Evolutionary conservation across 1,284 basidiomycete species (phyloP).

Genomic region (Vanrija sp.): DNA sequence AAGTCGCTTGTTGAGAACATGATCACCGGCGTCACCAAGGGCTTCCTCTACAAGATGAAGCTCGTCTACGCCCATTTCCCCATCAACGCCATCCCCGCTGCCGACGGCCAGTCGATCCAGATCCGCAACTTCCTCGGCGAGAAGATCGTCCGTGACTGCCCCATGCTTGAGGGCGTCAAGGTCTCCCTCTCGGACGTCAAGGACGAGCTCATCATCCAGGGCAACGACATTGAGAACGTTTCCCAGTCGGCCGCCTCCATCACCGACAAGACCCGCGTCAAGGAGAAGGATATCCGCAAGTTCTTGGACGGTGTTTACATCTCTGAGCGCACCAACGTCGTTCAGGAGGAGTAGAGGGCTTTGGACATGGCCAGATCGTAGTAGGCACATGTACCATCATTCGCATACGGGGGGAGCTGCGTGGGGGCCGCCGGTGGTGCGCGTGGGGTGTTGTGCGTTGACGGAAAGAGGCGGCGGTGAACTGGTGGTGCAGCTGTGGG

Average conservation of each 20-base stretch:
- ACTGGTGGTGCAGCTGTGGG: too few relatives aligned
- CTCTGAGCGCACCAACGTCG: conserved; percentile 41
- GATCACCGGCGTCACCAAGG: conserved; percentile 96
- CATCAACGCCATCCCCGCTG: conserved; percentile 97
- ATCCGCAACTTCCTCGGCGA: conserved; percentile 88
- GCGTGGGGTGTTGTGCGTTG: too few relatives aligned
- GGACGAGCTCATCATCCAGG: conserved; percentile 89
- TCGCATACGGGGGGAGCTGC: conserved; percentile 1
- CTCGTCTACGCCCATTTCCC: conserved; percentile 99
- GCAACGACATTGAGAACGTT: conserved; percentile 92
- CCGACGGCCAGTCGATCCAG: conserved; percentile 72
- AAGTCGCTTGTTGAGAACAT: conserved; percentile 94
- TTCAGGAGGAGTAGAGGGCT: conserved; percentile 25
- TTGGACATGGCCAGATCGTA: conserved; percentile 17
- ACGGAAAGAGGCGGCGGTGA: too few relatives aligned
- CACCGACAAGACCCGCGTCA: conserved; percentile 88
- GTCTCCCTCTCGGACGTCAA: conserved; percentile 90
- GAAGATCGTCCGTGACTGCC: conserved; percentile 85
- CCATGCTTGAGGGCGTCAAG: conserved; percentile 86
- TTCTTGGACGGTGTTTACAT: conserved; percentile 62
- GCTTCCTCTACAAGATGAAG: conserved; percentile 99
- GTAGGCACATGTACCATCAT: conserved; percentile 25
- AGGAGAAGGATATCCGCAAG: conserved; percentile 98
- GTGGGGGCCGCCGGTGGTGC: too few relatives aligned
- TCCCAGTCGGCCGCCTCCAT: conserved; percentile 96